These are phyloP conservation scores for Talaromyces proteolyticus DNA, from an alignment of 495 filamentous ascomycete species.

Conservation along the genomic window DNA sequence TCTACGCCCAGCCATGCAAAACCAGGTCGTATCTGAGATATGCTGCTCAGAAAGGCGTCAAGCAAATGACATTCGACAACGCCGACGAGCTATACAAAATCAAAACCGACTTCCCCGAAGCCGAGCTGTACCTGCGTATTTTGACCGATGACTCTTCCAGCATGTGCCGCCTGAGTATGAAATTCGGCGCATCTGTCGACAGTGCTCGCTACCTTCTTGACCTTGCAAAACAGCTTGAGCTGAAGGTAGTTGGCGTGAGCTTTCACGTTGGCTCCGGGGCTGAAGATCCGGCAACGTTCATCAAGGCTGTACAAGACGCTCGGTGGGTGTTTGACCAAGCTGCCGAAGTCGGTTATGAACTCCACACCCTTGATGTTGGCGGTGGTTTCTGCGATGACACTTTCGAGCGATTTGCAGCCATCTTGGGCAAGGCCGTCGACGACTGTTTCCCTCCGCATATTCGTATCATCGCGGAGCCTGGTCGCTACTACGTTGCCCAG, in stretches of 20 bases:
- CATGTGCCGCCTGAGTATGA: slow-evolving; percentile 89
- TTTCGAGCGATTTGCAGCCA: slow-evolving; percentile 83
- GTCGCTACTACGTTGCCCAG: slow-evolving; percentile 88
- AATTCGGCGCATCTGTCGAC: slow-evolving; percentile 90
- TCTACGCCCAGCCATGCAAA: slow-evolving; percentile 99
- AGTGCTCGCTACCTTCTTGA: slow-evolving; percentile 69
- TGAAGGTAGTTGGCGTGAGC: slow-evolving; percentile 93
- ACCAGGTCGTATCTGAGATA: slow-evolving; percentile 95
- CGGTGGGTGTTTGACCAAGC: slow-evolving; percentile 88
- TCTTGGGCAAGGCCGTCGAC: slow-evolving; percentile 75
- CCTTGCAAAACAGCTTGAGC: slow-evolving; percentile 77
- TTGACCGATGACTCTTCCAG: slow-evolving; percentile 93
- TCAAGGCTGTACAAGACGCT: slow-evolving; percentile 85
- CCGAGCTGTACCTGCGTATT: slow-evolving; percentile 90
- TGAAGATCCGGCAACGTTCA: slow-evolving; percentile 80
- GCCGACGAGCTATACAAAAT: slow-evolving; percentile 97
- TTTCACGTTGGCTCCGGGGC: slow-evolving; percentile 98
- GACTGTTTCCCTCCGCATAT: slow-evolving; percentile 79
- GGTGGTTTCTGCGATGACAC: slow-evolving; percentile 85
- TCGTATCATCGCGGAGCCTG: slow-evolving; percentile 91
- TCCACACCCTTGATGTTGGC: slow-evolving; percentile 89
- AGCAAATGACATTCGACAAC: slow-evolving; percentile 99
- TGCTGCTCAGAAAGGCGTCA: slow-evolving; percentile 75
- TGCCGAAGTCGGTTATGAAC: slow-evolving; percentile 63
- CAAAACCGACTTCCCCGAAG: slow-evolving; percentile 79